A percentile compares a stretch with the other conserved stretches of the same genome.
Evolutionary conservation across 169 alveolate genomes (phyloP).

Genomic region (Babesia bovis): DNA sequence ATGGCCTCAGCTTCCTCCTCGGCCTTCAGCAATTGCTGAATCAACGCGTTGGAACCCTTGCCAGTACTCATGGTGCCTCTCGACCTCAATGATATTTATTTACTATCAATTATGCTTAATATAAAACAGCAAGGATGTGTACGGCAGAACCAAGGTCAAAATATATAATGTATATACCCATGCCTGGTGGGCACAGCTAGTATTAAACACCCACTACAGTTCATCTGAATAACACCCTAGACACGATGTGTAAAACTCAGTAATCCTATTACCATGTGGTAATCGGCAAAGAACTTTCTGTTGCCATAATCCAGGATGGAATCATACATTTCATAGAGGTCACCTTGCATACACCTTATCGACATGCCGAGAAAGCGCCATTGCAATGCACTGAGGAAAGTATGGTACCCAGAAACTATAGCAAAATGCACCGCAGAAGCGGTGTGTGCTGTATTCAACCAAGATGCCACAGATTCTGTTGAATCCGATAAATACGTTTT

Average conservation of each 20-base stretch:
- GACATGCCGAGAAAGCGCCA: constrained; percentile 11
- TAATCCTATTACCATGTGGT: too few relatives aligned
- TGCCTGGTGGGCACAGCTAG: too few relatives aligned
- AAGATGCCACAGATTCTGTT: neutral
- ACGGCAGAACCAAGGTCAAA: too few relatives aligned
- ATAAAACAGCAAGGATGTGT: neutral
- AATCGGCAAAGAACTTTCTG: too few relatives aligned
- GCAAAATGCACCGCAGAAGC: neutral
- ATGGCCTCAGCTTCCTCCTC: constrained; percentile 81
- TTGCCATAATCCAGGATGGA: neutral
- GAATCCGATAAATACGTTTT: neutral
- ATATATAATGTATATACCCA: too few relatives aligned
- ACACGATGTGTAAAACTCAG: too few relatives aligned
- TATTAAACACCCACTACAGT: too few relatives aligned
- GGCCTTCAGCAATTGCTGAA: constrained; percentile 78
- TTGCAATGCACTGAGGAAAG: neutral
- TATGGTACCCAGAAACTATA: constrained; percentile 14
- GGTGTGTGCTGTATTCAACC: constrained; percentile 7
- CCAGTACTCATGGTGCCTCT: constrained; percentile 14
- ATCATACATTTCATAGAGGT: neutral
- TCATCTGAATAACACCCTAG: too few relatives aligned
- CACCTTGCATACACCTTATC: neutral
- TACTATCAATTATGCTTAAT: neutral
- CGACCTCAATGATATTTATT: neutral
- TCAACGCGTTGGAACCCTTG: constrained; percentile 73